Base-by-base conservation (phyloP, 352 stramenopile genomes). In the Peronospora tabacina region DNA sequence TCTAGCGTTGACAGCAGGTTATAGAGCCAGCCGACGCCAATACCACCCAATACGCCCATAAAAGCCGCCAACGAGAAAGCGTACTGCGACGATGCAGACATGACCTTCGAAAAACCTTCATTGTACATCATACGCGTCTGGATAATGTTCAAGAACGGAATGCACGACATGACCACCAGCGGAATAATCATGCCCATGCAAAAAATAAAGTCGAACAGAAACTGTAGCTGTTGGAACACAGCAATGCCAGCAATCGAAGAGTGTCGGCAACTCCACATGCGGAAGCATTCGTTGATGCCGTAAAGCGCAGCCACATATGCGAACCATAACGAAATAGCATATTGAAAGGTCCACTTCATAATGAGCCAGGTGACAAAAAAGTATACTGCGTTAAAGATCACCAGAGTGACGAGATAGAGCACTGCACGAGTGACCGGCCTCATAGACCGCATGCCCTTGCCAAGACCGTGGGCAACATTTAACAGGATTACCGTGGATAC, bases 51-150 rank as follows among this genome's bases (percentile, higher is more conserved):
- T 29, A 89, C 54, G 0, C 78, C 78, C 63, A 87, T 80, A 28
- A 86, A 77, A 7, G 71, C 61, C 2, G 75, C 75, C 22, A 89
- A 57, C 9, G 75, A 87, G 40, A 89, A 82, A 5, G 78, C 74
- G 53, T 89, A 89, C 56, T 89, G 78, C 28, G 73, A 86, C 3
- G 78, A 87, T 11, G 72, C 78, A 5, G 78, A 89, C 63, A 89
- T 79, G 50, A 87, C 75, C 56, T 85, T 77, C 1, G 75, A 86
- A 53, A 89, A 89, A 3, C 78, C 78, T 67, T 89, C 66, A 58
- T 89, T 89, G 67, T 89, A 89, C 78, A 89, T 89, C 78, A 89
- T 89, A 51, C 78, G 75, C 41, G 78, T 87, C 61, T 89, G 78
- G 44, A 89, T 86, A 19, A 89, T 46, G 50, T 87, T 87, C 41